Conservation (phyloP, 83 land plant genomes). For the Thuja plicata region DNA sequence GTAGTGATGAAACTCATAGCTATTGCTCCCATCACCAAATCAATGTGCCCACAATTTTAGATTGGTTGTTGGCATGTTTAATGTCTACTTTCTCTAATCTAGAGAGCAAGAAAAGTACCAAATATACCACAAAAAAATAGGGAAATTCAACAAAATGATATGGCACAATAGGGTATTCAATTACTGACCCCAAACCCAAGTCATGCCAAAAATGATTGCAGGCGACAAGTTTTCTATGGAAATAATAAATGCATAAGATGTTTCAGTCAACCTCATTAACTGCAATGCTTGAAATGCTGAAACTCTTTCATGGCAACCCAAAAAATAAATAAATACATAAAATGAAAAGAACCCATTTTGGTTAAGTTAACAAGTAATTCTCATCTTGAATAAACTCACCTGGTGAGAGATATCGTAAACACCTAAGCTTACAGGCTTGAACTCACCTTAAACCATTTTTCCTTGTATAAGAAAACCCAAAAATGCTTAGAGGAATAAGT, state of each 20-base stretch:
- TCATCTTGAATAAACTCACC: slow-evolving; percentile 28
- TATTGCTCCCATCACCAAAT: slow-evolving; percentile 52
- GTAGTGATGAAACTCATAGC: slow-evolving; percentile 45
- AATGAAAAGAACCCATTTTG: neutral
- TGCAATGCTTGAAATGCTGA: slow-evolving; percentile 33
- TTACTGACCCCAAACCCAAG: slow-evolving; percentile 41
- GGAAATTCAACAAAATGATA: too few relatives aligned
- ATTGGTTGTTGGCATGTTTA: too few relatives aligned
- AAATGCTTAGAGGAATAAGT: too few relatives aligned
- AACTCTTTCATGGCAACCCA: slow-evolving; percentile 22
- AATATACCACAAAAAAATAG: too few relatives aligned
- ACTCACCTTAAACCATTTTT: slow-evolving; percentile 42
- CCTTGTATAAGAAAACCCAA: too few relatives aligned
- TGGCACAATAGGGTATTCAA: too few relatives aligned
- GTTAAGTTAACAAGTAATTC: neutral
- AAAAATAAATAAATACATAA: neutral
- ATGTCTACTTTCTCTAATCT: too few relatives aligned
- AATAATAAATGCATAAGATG: slow-evolving; percentile 54
- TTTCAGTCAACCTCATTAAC: slow-evolving; percentile 33
- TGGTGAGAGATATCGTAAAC: slow-evolving; percentile 39
- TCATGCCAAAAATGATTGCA: slow-evolving; percentile 49
- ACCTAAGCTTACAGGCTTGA: slow-evolving; percentile 25
- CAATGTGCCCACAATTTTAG: slow-evolving; percentile 31
- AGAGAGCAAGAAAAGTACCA: too few relatives aligned
- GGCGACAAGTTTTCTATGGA: slow-evolving; percentile 65